Evolutionary conservation across 352 stramenopile species (phyloP).

Genomic region (Pythium aristosporum): DNA sequence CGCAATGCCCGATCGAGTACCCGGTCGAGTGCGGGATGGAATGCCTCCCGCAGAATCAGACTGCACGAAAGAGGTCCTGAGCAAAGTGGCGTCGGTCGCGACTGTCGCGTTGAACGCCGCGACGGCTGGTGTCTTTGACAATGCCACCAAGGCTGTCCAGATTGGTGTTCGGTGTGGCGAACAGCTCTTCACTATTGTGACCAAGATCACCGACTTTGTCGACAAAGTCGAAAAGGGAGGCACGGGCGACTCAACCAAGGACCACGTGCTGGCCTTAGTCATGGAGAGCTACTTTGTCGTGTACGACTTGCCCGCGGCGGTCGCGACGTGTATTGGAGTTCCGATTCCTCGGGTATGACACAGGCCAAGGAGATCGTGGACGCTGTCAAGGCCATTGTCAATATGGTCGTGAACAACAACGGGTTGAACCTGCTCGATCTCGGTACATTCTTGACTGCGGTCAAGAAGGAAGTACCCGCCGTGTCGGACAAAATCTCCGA

Average conservation of each 20-base stretch:
- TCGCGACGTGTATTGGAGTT: constrained; percentile 40
- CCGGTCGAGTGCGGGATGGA: constrained; percentile 68
- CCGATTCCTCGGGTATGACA: no score
- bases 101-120: constrained; percentile 49
- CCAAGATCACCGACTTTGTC: constrained; percentile 34
- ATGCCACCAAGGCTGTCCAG: constrained; percentile 47
- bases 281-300: constrained; percentile 46
- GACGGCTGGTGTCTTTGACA: constrained; percentile 48
- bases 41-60: constrained; percentile 69
- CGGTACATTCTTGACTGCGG: no score
- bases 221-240: no score
- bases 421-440: no score
- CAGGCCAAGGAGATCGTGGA: no score
- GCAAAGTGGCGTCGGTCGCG: constrained; percentile 47
- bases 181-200: constrained; percentile 44
- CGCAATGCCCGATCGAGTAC: constrained; percentile 70
- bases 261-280: no score
- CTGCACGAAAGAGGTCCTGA: constrained; percentile 47
- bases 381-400: no score
- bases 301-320: constrained; percentile 43
- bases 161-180: constrained; percentile 43
- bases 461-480: no score
- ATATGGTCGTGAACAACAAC: no score
- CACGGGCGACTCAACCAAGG: no score
- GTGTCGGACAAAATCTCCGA: no score